phyloP scores from a whole-genome alignment of 2,329 filamentous ascomycete species.

The Fusarium sacchari region DNA sequence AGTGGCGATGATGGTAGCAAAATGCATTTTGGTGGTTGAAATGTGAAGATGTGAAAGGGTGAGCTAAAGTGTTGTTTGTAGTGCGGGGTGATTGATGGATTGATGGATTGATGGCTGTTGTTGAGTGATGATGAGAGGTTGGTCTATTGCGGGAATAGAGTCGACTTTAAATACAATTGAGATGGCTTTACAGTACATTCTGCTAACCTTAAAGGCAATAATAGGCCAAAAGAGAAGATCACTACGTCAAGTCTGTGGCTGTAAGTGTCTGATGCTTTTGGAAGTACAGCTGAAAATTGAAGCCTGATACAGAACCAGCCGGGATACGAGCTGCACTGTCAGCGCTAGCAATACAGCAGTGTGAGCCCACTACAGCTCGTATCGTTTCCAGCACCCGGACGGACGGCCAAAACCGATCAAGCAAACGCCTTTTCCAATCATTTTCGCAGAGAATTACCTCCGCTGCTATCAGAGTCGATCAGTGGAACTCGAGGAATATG shows the following conservation, averaged over 20 bases:
- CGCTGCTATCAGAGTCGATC: not conserved
- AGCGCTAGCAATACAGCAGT: not conserved
- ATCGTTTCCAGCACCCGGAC: not conserved
- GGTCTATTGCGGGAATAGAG: not conserved
- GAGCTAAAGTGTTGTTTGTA: not conserved
- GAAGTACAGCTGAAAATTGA: not conserved
- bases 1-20: not conserved
- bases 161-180: not conserved
- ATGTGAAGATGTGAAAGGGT: not conserved
- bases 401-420: not conserved
- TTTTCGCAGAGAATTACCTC: not conserved
- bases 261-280: not conserved
- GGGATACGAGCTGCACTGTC: conserved; percentile 1
- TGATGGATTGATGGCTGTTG: too few species aligned
- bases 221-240: not conserved
- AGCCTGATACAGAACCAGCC: not conserved
- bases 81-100: not conserved
- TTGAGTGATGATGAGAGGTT: not conserved
- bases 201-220: not conserved
- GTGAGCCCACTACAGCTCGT: not conserved
- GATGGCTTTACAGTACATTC: not conserved
- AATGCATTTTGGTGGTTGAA: conserved; percentile 3
- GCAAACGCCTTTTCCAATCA: not conserved
- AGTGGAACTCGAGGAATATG: not conserved
- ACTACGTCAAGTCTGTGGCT: not conserved